phyloP scores from a whole-genome alignment of 2,329 filamentous ascomycete genomes.

The Ophiobolus disseminans region DNA sequence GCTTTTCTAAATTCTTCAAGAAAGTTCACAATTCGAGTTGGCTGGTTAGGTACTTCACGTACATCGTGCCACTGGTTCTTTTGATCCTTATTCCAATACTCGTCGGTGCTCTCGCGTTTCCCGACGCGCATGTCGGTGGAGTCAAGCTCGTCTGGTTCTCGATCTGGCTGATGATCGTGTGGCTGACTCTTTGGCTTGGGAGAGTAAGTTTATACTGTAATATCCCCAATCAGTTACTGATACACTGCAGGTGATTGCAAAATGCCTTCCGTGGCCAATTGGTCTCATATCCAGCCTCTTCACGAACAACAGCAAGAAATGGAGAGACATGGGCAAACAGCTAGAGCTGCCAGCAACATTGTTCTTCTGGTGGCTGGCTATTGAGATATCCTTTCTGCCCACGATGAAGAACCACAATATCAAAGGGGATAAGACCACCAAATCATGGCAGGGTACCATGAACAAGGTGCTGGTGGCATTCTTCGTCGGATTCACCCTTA shows the following conservation, averaged over 20 bases:
- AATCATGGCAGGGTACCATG: conserved; percentile 75
- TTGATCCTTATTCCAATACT: conserved; percentile 73
- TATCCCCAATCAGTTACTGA: conserved; percentile 8
- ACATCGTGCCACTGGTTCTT: conserved; percentile 70
- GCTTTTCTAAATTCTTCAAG: conserved; percentile 69
- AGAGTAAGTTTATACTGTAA: conserved; percentile 49
- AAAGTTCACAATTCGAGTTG: conserved; percentile 70
- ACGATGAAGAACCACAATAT: conserved; percentile 74
- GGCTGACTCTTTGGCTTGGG: conserved; percentile 87
- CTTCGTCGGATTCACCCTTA: conserved; percentile 81
- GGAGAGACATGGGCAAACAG: conserved; percentile 85
- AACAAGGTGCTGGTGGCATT: conserved; percentile 86
- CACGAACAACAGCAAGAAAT: conserved; percentile 90
- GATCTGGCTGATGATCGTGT: conserved; percentile 93
- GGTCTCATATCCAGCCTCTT: conserved; percentile 73
- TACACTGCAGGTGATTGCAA: conserved; percentile 62
- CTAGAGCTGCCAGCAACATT: conserved; percentile 84
- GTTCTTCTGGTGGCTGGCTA: conserved; percentile 90
- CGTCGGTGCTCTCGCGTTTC: conserved; percentile 66
- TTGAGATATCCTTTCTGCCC: conserved; percentile 84
- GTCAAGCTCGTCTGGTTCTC: conserved; percentile 88
- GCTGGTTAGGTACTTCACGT: conserved; percentile 73
- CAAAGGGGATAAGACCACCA: conserved; percentile 59
- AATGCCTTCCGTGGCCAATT: conserved; percentile 68
- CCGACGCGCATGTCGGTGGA: conserved; percentile 71